Percentiles rank a stretch among this genome's conserved stretches.
Conservation (phyloP, 805 yeast genomes). For the Lachancea thermotolerans region DNA sequence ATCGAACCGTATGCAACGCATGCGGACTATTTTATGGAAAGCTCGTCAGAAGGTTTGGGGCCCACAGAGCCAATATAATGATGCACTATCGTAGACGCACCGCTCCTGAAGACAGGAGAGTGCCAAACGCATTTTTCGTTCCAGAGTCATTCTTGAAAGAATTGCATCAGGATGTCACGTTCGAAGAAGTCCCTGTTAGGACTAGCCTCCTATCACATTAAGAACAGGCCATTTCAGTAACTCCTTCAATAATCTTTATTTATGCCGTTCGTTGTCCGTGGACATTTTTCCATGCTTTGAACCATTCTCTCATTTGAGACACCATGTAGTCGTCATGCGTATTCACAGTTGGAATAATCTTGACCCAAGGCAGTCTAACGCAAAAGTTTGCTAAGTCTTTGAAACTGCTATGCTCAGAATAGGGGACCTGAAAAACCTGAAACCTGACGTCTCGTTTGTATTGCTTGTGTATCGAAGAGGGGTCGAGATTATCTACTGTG, state of each 20-base stretch:
- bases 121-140: constrained; percentile 22
- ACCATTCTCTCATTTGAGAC: constrained; percentile 32
- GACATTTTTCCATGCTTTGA: constrained; percentile 26
- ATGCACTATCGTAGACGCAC: constrained; percentile 24
- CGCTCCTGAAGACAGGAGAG: constrained; percentile 27
- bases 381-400: constrained; percentile 69
- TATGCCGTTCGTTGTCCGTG: not conserved
- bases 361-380: constrained; percentile 40
- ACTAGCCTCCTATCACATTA: too few species aligned
- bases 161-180: constrained; percentile 10
- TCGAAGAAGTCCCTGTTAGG: constrained; percentile 7
- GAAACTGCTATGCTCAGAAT: constrained; percentile 91
- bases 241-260: not conserved
- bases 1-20: constrained; percentile 81
- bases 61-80: constrained; percentile 24
- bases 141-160: constrained; percentile 20
- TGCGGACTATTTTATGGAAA: constrained; percentile 78
- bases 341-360: constrained; percentile 77
- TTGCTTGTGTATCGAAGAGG: constrained; percentile 24
- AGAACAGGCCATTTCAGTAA: too few species aligned
- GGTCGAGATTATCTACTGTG: constrained; percentile 11
- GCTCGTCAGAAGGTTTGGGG: constrained; percentile 36
- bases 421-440: constrained; percentile 65
- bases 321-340: constrained; percentile 19
- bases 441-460: constrained; percentile 30